A percentile compares a stretch with the other conserved stretches of the same genome.
Conservation (phyloP, 2,329 filamentous ascomycete genomes). For the Sporothrix globosa region DNA sequence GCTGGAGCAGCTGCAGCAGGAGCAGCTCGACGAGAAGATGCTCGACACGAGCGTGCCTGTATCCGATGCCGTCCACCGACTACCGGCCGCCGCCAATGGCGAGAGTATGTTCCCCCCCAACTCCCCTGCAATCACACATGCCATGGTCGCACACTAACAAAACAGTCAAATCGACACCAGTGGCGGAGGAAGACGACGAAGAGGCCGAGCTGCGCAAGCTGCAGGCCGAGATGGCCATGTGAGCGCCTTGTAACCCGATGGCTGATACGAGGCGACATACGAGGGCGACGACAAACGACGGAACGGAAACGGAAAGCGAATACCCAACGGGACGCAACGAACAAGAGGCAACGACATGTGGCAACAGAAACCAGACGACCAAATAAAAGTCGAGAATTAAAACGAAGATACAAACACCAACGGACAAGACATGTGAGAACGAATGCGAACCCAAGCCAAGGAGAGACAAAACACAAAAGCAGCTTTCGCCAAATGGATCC, state of each 20-base stretch:
- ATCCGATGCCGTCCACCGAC: conserved; percentile 71
- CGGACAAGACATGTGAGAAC: conserved; percentile 1
- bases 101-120: conserved; percentile 67
- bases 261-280: not conserved
- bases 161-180: conserved; percentile 56
- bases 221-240: conserved; percentile 98
- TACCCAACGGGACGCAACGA: not conserved
- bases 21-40: conserved; percentile 92
- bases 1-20: conserved; percentile 84
- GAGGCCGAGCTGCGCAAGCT: conserved; percentile 91
- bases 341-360: not conserved
- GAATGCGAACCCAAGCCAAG: not conserved
- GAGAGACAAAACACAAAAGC: not conserved
- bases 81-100: conserved; percentile 74
- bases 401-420: not conserved
- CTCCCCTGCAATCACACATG: too few relatives aligned
- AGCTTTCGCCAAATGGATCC: too few relatives aligned
- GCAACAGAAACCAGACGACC: not conserved
- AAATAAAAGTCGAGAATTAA: not conserved
- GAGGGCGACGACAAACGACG: not conserved
- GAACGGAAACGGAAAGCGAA: not conserved
- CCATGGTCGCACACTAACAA: conserved; percentile 35
- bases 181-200: conserved; percentile 83
- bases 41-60: conserved; percentile 83
- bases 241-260: conserved; percentile 37